These are phyloP conservation scores for Cenchrus fungigraminus DNA, from an alignment of 176 grass and related monocot species.

Conservation along the genomic window DNA sequence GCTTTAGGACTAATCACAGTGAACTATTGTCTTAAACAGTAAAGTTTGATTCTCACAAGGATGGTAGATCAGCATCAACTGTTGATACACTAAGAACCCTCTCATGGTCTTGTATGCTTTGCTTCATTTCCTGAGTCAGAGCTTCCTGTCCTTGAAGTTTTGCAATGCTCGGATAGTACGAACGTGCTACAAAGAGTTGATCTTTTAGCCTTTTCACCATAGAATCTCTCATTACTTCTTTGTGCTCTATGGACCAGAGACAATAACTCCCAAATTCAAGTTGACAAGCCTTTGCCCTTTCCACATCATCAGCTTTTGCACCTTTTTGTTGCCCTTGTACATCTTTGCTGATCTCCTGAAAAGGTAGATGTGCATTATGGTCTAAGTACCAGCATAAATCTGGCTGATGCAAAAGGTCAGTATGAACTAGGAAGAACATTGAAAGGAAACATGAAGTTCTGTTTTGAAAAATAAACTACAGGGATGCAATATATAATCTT, in stretches of 20 bases:
- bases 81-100: slow-evolving; percentile 69
- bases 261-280: slow-evolving; percentile 96
- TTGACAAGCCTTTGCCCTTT: slow-evolving; percentile 65
- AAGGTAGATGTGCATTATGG: slow-evolving; percentile 38
- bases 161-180: slow-evolving; percentile 77
- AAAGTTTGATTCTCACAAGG: slow-evolving; percentile 62
- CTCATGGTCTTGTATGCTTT: slow-evolving; percentile 83
- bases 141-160: slow-evolving; percentile 67
- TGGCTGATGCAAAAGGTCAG: slow-evolving; percentile 24
- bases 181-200: slow-evolving; percentile 75
- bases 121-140: slow-evolving; percentile 65
- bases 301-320: slow-evolving; percentile 53
- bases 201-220: slow-evolving; percentile 71
- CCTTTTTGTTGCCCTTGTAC: slow-evolving; percentile 42
- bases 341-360: slow-evolving; percentile 49
- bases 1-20: slow-evolving; percentile 34
- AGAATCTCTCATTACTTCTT: slow-evolving; percentile 73
- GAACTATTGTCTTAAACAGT: neutral
- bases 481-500: slow-evolving; percentile 2
- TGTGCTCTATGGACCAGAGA: slow-evolving; percentile 85
- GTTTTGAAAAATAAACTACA: slow-evolving; percentile 4
- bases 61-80: slow-evolving; percentile 83
- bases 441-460: neutral
- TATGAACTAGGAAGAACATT: neutral
- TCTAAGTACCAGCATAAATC: slow-evolving; percentile 27